A percentile compares a stretch with the other conserved stretches of the same genome.
These are phyloP conservation scores for Alternaria sp. DNA, from an alignment of 2,329 filamentous ascomycete genomes.

Conservation along the genomic window DNA sequence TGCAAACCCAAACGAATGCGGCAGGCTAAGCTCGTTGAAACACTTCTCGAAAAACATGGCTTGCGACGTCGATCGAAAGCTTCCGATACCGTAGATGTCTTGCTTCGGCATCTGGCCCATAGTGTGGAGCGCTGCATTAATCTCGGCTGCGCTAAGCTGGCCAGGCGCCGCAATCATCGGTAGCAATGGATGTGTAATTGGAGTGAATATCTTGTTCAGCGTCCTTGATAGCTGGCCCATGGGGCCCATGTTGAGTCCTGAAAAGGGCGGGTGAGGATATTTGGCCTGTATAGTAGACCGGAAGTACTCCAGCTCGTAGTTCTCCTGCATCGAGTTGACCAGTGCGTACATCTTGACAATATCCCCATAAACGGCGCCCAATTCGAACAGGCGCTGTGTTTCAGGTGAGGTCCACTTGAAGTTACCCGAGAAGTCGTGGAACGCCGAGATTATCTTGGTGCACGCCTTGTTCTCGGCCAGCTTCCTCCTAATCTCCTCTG, in stretches of 20 bases:
- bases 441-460: conserved; percentile 89
- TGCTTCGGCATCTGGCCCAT: conserved; percentile 83
- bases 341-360: conserved; percentile 93
- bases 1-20: conserved; percentile 79
- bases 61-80: conserved; percentile 75
- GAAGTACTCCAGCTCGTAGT: conserved; percentile 91
- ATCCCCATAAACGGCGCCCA: conserved; percentile 78
- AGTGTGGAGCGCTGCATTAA: conserved; percentile 79
- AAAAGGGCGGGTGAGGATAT: conserved; percentile 77
- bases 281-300: conserved; percentile 76
- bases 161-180: conserved; percentile 87
- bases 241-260: conserved; percentile 87
- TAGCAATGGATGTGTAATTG: conserved; percentile 84
- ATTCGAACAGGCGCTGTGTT: conserved; percentile 75
- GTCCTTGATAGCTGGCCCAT: conserved; percentile 85
- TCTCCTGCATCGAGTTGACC: conserved; percentile 82
- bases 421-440: conserved; percentile 85
- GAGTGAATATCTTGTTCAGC: conserved; percentile 85
- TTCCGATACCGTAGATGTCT: conserved; percentile 82
- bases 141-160: conserved; percentile 85
- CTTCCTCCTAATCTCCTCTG: conserved; percentile 74
- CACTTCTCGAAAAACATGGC: conserved; percentile 83
- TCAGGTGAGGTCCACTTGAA: conserved; percentile 84
- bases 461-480: conserved; percentile 76
- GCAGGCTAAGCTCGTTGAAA: conserved; percentile 74